Evolutionary conservation across 1,139 yeast genomes (phyloP).

Genomic region (Geotrichum aggregatum): DNA sequence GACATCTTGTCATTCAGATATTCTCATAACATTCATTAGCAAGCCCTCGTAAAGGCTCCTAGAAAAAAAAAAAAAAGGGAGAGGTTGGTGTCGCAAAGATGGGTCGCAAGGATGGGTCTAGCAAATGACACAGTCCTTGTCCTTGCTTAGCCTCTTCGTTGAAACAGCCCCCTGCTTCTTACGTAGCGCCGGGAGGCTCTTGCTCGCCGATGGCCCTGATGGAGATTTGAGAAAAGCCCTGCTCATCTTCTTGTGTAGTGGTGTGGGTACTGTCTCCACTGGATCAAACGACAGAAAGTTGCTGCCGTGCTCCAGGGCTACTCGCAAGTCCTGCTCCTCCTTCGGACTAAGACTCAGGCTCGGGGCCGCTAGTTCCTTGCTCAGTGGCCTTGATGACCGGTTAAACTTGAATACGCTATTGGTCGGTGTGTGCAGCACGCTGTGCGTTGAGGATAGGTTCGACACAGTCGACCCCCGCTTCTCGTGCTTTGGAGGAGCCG

Average conservation of each 20-base stretch:
- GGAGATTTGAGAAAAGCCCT: neutral
- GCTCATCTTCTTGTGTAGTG: neutral
- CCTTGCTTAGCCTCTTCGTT: neutral
- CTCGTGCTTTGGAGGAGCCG: neutral
- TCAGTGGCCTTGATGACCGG: neutral
- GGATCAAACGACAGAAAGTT: neutral
- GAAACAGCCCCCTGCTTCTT: neutral
- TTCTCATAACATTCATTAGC: conserved; percentile 1
- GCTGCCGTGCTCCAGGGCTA: neutral
- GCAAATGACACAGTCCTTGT: conserved; percentile 5
- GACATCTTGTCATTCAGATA: too few species aligned
- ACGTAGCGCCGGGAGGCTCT: neutral
- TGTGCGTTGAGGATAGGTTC: neutral
- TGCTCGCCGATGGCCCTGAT: neutral
- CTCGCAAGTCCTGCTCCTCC: neutral
- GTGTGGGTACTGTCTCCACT: neutral
- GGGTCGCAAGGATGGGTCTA: neutral
- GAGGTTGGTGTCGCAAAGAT: neutral
- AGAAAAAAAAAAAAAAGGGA: neutral
- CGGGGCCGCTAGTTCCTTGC: neutral
- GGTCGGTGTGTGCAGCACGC: neutral
- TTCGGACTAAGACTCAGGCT: neutral
- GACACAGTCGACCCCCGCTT: conserved; percentile 2
- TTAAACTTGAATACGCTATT: neutral
- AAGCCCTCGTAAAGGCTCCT: neutral